Base-by-base conservation (phyloP, 129 eudicot species). In the Solidago caesia region DNA sequence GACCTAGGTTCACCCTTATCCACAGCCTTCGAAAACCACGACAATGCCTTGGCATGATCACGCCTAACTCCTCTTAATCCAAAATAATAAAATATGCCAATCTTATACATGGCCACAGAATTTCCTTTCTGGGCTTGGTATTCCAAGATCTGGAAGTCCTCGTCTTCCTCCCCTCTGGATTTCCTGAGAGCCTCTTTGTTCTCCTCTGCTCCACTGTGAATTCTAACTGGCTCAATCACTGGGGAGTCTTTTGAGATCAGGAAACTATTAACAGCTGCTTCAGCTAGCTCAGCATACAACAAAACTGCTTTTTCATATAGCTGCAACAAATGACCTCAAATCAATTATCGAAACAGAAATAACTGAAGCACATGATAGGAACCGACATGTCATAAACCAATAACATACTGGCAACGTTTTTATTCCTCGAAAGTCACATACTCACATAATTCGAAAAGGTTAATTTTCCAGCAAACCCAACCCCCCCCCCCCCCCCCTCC, bases 121-220 rank as follows among this genome's bases (percentile, higher is more conserved):
- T 94, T 94, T 51, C 99, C 99, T 83, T 94, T 94, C 77, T 91
- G 97, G 42, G 97, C 99, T 78, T 94, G 99, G 82, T 91, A 94
- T 71, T 94, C 99, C 85, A 89, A 67, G 16, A 94, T 91, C 80
- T 91, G 99, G 69, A 94, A 94, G 78, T 94, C 99, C 78, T 94
- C 99, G 57, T 94, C 99, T 55, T 94, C 97, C 74, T 94, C 98
- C 51, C 98, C 98, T 76, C 91, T 80, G 5, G 98, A 94, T 80
- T 90, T 94, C 80, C 98, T 85, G 60, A 94, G 70, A 27, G 96
- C 97, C 72, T 88, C 99, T 82, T 94, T 90, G 68, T 94, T 94
- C 64, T 94, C 98, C 84, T 91, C 99, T 5, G 94, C 89, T 42
- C 99, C 99, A 26, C 16, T 92, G 71, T 94, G 99, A 52, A 91